phyloP scores from a whole-genome alignment of 176 grass and related monocot species.

The Avena sativa region DNA sequence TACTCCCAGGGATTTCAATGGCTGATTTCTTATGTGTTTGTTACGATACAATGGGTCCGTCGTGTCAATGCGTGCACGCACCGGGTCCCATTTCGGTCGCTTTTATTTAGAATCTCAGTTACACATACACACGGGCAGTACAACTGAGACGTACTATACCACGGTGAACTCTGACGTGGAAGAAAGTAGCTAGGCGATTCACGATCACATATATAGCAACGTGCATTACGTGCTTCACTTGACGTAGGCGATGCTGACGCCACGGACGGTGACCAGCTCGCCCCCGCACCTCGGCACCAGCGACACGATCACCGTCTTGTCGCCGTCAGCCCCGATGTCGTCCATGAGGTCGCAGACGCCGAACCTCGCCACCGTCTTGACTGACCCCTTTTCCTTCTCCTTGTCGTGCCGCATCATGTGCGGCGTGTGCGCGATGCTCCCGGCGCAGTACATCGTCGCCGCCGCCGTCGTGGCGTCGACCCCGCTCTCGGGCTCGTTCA shows the following conservation, averaged over 20 bases:
- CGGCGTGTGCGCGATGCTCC: constrained; percentile 57
- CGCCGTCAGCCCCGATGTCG: constrained; percentile 54
- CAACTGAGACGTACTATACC: too few species aligned
- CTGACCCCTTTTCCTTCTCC: background rate
- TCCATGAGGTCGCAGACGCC: constrained; percentile 63
- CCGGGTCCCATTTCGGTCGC: too few species aligned
- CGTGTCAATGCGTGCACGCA: too few species aligned
- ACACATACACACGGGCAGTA: too few species aligned
- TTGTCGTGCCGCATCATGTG: constrained; percentile 40
- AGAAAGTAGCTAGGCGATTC: too few species aligned
- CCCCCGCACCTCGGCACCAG: constrained; percentile 52
- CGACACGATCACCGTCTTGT: constrained; percentile 55
- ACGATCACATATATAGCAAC: too few species aligned
- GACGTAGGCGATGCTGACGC: constrained; percentile 47
- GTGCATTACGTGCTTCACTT: constrained; percentile 37
- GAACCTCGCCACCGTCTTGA: constrained; percentile 55
- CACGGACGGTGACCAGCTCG: constrained; percentile 42
- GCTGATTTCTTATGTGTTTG: too few species aligned
- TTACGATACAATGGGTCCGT: too few species aligned
- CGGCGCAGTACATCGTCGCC: constrained; percentile 54
- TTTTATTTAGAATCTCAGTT: too few species aligned
- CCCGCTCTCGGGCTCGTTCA: constrained; percentile 42
- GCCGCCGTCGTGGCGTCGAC: background rate
- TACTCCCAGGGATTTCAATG: too few species aligned
- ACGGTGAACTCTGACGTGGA: too few species aligned